Base-by-base conservation (phyloP, 2,329 filamentous ascomycete species). In the Verticillium tricorpus region DNA sequence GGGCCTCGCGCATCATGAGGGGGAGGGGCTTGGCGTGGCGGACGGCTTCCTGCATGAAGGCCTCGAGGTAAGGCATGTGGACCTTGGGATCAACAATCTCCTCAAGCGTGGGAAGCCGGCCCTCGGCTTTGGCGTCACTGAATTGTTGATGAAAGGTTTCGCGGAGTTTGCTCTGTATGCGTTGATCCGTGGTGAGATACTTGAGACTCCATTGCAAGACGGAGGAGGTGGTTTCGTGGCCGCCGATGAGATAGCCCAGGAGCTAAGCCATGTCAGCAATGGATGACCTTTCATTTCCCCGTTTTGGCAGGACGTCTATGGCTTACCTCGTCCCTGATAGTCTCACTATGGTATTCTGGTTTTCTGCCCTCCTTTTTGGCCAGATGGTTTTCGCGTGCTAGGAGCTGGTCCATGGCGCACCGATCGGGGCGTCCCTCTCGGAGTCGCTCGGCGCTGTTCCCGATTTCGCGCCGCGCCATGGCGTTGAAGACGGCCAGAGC, bases 321-420 rank as follows among this genome's bases (percentile, higher is more conserved):
- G 8, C 67, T 35, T 59, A 72, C 72, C 67, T 77, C 75, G 60
- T 75, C 72, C 34, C 67, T 66, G n/a, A 77, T 72, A 1, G 62
- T 66, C 8, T 64, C 59, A 1, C 69, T 72, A 52, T 71, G 60
- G 31, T 75, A 75, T 12, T 71, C 59, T 0, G 73, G 73, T 17
- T 62, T 45, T 3, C 73, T 66, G 0, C 66, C 69, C 14, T 67
- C 68, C 31, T 74, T 77, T 40, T 69, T 61, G 0, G 75, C 73
- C 0, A 69, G 62, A 1, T 58, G 39, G 25, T 69, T 67, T 65
- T 77, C 76, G 11, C 75, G 65, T 62, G 69, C 67, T 2, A 77
- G 60, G 5, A 77, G 68, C 45, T 76, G 69, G 45, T 76, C 74
- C 25, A 72, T 64, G 1, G 71, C 71, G 54, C 67, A 58, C 11